Evolutionary conservation across 768 basidiomycete species (phyloP).

Genomic region (Suillus brevipes): DNA sequence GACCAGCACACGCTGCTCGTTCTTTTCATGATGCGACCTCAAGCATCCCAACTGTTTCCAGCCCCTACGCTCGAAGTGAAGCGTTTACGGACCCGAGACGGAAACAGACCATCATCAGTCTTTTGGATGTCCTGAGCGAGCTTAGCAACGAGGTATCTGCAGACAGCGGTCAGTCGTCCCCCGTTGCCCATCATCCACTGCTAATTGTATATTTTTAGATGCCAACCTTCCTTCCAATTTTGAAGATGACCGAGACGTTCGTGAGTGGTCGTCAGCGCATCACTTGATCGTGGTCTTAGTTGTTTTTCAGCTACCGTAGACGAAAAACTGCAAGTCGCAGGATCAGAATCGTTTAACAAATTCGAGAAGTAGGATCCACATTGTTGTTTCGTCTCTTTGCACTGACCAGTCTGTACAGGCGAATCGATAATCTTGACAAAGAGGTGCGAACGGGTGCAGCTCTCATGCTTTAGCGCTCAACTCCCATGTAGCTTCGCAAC

Average conservation of each 20-base stretch:
- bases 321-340: constrained; percentile 50
- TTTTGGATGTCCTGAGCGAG: constrained; percentile 49
- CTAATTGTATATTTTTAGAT: constrained; percentile 23
- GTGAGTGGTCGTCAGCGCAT: constrained; percentile 32
- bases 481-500: constrained; percentile 43
- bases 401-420: constrained; percentile 30
- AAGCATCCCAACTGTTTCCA: constrained; percentile 24
- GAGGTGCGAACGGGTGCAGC: constrained; percentile 34
- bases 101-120: constrained; percentile 47
- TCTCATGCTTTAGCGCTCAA: constrained; percentile 14
- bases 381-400: constrained; percentile 7
- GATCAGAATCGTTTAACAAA: constrained; percentile 47
- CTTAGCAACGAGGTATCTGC: constrained; percentile 40
- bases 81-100: constrained; percentile 32
- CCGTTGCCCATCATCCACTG: not conserved
- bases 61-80: constrained; percentile 32
- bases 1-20: constrained; percentile 20
- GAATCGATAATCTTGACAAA: constrained; percentile 48
- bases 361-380: constrained; percentile 44
- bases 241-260: constrained; percentile 47
- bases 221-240: constrained; percentile 32
- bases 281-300: constrained; percentile 8
- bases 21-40: constrained; percentile 29
- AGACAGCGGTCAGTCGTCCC: constrained; percentile 31
- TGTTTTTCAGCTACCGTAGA: constrained; percentile 43